Evolutionary conservation across 2,329 filamentous ascomycete species (phyloP), one percentile per base, ranked within the genome.

Genomic region (Fusarium zealandicum): DNA sequence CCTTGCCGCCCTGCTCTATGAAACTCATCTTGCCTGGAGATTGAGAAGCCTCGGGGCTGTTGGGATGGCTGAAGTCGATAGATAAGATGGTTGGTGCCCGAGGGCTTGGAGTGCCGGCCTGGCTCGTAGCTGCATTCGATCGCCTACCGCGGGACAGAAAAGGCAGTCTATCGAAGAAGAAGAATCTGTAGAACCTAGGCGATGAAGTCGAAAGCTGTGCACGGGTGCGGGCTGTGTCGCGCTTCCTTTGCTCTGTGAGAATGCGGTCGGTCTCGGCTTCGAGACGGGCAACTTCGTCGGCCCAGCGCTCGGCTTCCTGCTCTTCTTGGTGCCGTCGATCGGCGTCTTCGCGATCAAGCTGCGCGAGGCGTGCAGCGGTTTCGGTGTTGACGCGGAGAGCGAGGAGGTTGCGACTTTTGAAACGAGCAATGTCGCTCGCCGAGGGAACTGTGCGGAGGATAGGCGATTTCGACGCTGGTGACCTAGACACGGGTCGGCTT

Each of bases 191-290:
- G 17, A 67, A 61, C 40, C 65, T 71, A 8, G 65, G 59, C 18
- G 70, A 67, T 5, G 70, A 65, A 9, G 70, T 75, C 28, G 71
- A 72, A 31, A 80, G 70, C 59, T 80, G 73, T 31, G 75, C 70
- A 57, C 78, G 75, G 17, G 80, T 73, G 47, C 78, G 75, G 41
- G 75, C 74, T 17, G 80, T 72, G 58, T 82, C 78, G 46, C 77
- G 76, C 63, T 75, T 78, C 69, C 78, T 80, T 66, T 81, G 78
- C 59, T 82, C 78, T 18, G 76, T 76, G 37, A 80, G 69, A 37
- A 79, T 76, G 54, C 78, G 76, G 61, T 81, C 75, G 28, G 75
- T 78, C 61, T 82, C 80, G 31, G 73, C 75, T 54, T 81, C 76
- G 46, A 76, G 72, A 49, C 74, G 78, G 49, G 77, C 76, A 39